Percentiles rank a stretch among this genome's conserved stretches.
Conservation (phyloP, 2,329 filamentous ascomycete genomes). For the Aphanocladium album region DNA sequence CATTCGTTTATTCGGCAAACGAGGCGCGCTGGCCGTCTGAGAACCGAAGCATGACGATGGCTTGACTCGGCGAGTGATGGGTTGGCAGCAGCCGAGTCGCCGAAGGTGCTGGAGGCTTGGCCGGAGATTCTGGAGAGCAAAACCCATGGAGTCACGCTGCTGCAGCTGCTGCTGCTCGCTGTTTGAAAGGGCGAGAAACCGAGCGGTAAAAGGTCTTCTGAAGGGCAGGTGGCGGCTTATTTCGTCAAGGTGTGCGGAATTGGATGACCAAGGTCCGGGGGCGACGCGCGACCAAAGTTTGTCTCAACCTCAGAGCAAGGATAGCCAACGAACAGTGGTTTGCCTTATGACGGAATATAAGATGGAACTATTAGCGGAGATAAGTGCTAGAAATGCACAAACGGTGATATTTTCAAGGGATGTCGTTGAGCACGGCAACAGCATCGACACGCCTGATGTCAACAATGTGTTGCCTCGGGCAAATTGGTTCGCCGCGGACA, state of each 20-base stretch:
- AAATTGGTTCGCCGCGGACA: neutral
- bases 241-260: neutral
- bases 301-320: constrained; percentile 2
- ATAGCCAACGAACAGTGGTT: neutral
- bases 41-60: neutral
- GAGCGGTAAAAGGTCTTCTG: neutral
- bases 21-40: neutral
- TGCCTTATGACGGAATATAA: neutral
- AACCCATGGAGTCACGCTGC: too few relatives aligned
- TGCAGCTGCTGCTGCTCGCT: neutral
- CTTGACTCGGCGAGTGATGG: neutral
- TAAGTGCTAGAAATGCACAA: neutral
- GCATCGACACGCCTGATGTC: neutral
- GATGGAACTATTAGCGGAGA: neutral
- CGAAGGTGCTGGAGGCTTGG: neutral
- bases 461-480: neutral
- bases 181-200: neutral
- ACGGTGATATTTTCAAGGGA: neutral
- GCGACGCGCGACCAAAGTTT: neutral
- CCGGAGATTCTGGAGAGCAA: neutral
- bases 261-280: neutral
- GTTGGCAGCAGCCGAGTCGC: neutral
- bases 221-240: neutral
- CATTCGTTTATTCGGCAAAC: neutral
- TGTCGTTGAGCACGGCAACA: neutral